Percentiles rank a stretch among this genome's conserved stretches.
Evolutionary conservation across 345 rosid genomes (phyloP).

Genomic region (Raphanus raphanistrum): DNA sequence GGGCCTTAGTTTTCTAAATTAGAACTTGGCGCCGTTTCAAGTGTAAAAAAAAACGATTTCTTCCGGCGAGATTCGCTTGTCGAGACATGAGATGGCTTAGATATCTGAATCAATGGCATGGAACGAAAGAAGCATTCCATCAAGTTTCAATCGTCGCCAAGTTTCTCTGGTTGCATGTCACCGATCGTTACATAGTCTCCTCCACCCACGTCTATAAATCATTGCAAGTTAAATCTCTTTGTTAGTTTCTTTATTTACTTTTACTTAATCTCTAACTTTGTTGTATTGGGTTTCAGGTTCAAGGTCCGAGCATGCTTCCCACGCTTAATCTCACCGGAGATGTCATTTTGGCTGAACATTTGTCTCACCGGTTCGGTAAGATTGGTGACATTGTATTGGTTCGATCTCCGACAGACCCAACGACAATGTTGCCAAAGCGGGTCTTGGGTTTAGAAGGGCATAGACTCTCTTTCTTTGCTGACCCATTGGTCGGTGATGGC

Average conservation of each 20-base stretch:
- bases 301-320: constrained; percentile 83
- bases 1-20: constrained; percentile 14
- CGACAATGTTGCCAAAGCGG: constrained; percentile 59
- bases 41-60: neutral
- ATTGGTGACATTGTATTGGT: constrained; percentile 68
- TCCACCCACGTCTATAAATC: constrained; percentile 51
- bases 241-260: neutral
- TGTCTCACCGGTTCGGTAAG: constrained; percentile 64
- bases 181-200: constrained; percentile 56
- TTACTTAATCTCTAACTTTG: neutral
- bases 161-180: constrained; percentile 54
- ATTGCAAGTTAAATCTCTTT: neutral
- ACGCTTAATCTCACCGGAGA: constrained; percentile 72
- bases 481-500: constrained; percentile 39
- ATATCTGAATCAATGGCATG: constrained; percentile 44
- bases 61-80: neutral
- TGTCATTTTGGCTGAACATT: constrained; percentile 58
- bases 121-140: constrained; percentile 42
- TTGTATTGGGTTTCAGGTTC: constrained; percentile 49
- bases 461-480: constrained; percentile 49
- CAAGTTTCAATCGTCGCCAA: constrained; percentile 27
- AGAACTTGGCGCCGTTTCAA: constrained; percentile 24
- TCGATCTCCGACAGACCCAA: constrained; percentile 70
- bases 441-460: constrained; percentile 71
- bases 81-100: constrained; percentile 16